Evolutionary conservation across 164 flowering plant genomes (phyloP).

Genomic region (Kalanchoe fedtschenkoi): DNA sequence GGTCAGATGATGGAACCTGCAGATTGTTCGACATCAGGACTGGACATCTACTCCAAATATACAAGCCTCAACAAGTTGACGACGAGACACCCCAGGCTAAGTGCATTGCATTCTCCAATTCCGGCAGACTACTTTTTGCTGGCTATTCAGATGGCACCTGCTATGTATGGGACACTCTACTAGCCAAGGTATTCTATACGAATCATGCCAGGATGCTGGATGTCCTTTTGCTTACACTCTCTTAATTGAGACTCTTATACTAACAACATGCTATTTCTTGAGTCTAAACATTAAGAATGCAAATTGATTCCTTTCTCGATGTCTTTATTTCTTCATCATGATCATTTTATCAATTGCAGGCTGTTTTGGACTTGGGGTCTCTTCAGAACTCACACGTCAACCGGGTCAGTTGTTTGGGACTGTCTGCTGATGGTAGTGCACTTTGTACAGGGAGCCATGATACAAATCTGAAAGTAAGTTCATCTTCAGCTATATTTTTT

Average conservation of each 20-base stretch:
- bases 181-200: conserved; percentile 50
- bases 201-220: too few relatives aligned
- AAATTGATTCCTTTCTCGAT: neutral
- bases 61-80: conserved; percentile 47
- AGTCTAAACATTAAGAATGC: neutral
- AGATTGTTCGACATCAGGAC: conserved; percentile 83
- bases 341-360: conserved; percentile 25
- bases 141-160: conserved; percentile 85
- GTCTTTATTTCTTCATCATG: neutral
- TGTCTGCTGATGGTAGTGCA: conserved; percentile 98
- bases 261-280: neutral
- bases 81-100: conserved; percentile 56
- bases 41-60: conserved; percentile 91
- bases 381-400: conserved; percentile 75
- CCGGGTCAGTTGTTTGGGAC: conserved; percentile 74
- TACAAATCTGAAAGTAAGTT: conserved; percentile 69
- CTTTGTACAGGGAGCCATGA: conserved; percentile 97
- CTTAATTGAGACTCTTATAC: neutral
- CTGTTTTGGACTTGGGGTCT: conserved; percentile 72
- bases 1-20: conserved; percentile 94
- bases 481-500: neutral
- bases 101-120: conserved; percentile 82
- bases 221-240: too few relatives aligned
- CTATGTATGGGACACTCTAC: conserved; percentile 87
- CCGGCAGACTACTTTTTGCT: conserved; percentile 93